These are phyloP conservation scores for Rhodomyrtus psidioides DNA, from an alignment of 441 rosid species.

Conservation along the genomic window DNA sequence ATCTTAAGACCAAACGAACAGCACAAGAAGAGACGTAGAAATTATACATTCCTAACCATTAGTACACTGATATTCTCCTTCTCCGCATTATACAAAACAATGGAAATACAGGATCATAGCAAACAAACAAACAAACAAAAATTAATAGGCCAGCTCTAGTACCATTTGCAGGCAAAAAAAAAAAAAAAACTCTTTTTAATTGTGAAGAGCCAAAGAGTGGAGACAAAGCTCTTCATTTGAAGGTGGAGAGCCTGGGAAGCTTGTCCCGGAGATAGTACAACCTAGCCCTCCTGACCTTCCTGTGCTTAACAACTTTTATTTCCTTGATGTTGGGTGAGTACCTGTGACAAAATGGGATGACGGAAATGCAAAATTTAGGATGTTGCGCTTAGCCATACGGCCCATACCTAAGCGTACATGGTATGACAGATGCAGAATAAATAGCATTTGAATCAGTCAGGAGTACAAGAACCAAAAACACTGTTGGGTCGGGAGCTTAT, in stretches of 20 bases:
- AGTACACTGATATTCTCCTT: not conserved
- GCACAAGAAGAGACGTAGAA: not conserved
- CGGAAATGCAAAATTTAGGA: not conserved
- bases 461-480: not conserved
- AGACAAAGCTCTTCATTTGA: constrained; percentile 36
- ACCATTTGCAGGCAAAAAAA: not conserved
- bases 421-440: not conserved
- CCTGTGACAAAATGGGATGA: constrained; percentile 20
- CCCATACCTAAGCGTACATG: fast-evolving
- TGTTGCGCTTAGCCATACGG: not conserved
- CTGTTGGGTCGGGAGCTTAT: not conserved
- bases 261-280: constrained; percentile 80
- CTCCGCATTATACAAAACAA: not conserved
- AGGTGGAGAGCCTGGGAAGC: constrained; percentile 90
- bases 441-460: not conserved
- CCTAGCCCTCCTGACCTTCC: constrained; percentile 91
- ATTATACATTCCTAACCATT: not conserved
- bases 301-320: constrained; percentile 56
- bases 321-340: constrained; percentile 84
- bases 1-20: not conserved
- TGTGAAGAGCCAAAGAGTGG: not conserved
- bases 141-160: not conserved
- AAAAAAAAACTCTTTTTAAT: not conserved
- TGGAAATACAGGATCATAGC: not conserved
- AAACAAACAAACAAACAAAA: not conserved